Evolutionary conservation across 2,329 filamentous ascomycete genomes (phyloP).

Genomic region (Calonectria multiphialidica): DNA sequence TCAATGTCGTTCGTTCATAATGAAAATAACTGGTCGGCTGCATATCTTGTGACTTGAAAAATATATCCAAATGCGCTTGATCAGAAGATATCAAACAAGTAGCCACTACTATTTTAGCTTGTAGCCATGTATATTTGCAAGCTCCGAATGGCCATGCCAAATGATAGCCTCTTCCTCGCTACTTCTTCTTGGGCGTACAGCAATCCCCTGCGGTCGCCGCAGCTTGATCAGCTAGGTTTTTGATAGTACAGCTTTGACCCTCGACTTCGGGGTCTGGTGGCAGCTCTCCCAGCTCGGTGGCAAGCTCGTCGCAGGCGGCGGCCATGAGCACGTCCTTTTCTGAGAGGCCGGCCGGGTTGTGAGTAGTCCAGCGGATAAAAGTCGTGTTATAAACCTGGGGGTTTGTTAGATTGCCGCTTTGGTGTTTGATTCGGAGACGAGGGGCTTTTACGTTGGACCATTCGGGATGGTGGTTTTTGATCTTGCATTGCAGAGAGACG

Average conservation of each 20-base stretch:
- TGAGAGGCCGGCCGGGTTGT: slow-evolving; percentile 74
- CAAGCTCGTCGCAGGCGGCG: slow-evolving; percentile 70
- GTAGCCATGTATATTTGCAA: no score
- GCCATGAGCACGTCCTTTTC: slow-evolving; percentile 74
- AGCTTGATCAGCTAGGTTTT: slow-evolving; percentile 60
- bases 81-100: no score
- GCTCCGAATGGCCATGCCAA: not conserved
- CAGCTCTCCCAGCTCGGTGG: slow-evolving; percentile 68
- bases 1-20: slow-evolving; percentile 45
- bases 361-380: slow-evolving; percentile 80
- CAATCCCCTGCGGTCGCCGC: slow-evolving; percentile 63
- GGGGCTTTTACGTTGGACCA: slow-evolving; percentile 74
- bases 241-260: slow-evolving; percentile 50
- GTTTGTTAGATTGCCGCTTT: slow-evolving; percentile 7
- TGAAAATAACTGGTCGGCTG: not conserved
- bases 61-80: no score
- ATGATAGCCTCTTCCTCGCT: not conserved
- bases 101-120: no score
- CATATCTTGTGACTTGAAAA: not conserved
- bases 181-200: slow-evolving; percentile 60
- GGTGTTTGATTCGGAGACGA: not conserved
- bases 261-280: slow-evolving; percentile 44
- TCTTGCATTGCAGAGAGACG: slow-evolving; percentile 75
- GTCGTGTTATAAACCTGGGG: slow-evolving; percentile 76
- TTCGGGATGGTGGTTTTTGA: slow-evolving; percentile 79